Evolutionary conservation across 306 rosid genomes (phyloP).

Genomic region (Medicago ruthenica): DNA sequence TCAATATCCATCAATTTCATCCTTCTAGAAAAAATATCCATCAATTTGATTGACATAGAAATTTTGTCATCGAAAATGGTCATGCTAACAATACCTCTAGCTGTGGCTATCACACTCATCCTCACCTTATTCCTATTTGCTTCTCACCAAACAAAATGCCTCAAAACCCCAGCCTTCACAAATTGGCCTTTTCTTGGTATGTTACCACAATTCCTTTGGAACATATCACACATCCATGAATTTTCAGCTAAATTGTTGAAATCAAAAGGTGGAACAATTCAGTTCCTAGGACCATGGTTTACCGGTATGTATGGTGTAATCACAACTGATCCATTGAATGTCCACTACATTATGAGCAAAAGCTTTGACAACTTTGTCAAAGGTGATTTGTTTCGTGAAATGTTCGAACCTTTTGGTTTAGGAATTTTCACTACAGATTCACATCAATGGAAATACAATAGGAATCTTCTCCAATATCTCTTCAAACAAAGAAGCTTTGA

Average conservation of each 20-base stretch:
- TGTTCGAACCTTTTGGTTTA: conserved; percentile 50
- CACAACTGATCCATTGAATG: conserved; percentile 51
- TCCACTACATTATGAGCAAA: conserved; percentile 42
- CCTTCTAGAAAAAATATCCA: neutral
- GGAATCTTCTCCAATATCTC: conserved; percentile 32
- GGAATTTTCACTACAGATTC: conserved; percentile 51
- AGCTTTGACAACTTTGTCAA: conserved; percentile 39
- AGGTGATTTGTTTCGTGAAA: conserved; percentile 43
- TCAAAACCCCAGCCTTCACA: conserved; percentile 6
- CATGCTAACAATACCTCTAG: neutral
- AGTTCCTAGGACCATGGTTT: conserved; percentile 50
- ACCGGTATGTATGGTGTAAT: conserved; percentile 17
- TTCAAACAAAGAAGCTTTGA: conserved; percentile 24
- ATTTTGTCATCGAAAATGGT: neutral
- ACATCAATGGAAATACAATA: conserved; percentile 40
- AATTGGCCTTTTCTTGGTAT: conserved; percentile 56
- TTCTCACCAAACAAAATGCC: neutral
- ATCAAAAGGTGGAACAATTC: conserved; percentile 30
- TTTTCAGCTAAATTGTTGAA: neutral
- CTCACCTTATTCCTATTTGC: neutral
- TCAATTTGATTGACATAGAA: neutral
- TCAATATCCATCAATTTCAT: neutral
- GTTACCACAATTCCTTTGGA: conserved; percentile 32
- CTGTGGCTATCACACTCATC: neutral
- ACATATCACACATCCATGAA: conserved; percentile 35